Evolutionary conservation across 768 basidiomycete genomes (phyloP), one percentile per base, ranked within the genome.

Genomic region (Mrakia frigida): DNA sequence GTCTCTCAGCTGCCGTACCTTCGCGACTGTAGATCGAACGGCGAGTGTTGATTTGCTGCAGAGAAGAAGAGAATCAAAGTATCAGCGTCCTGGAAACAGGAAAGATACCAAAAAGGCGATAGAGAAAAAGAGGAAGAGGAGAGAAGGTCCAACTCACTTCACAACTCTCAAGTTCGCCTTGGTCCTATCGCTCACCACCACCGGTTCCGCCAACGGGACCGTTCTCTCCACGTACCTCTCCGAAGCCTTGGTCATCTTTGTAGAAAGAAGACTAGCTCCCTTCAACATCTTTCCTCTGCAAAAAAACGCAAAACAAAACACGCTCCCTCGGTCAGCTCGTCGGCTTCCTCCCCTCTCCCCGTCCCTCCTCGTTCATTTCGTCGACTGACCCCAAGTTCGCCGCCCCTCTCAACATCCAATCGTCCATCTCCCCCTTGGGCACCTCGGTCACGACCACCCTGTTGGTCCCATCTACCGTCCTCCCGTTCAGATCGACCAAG

Each of bases 401-500:
- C 7, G 77, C 77, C 28, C 77, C 73, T 37, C 50, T 70, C 13
- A 78, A 69, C 37, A 78, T 3, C 73, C 73, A 74, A 39, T 78
- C 77, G 71, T 78, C 77, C 56, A 61, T 50, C 53, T 78, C 77
- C 6, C 52, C 73, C 31, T 56, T 11, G 0, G 77, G 77, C 9
- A 78, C 73, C 59, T 70, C 77, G 6, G 77, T 78, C n/a, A 78
- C 77, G 16, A 50, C 59, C 39, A 78, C 53, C 28, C 71, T 70
- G 2, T 52, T 53, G 5, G 25, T 1, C 3, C 28, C 68, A 33
- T 25, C 71, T 9, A 16, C 23, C 46, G 18, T 11, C 52, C 35
- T 60, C 14, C 33, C 73, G 14, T 52, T 63, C 14, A 74, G 59
- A 41, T 70, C 43, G 3, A 67, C 28, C 50, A 75, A 10, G 33